Evolutionary conservation across 768 basidiomycete species (phyloP).

Genomic region (Trametes cubensis): DNA sequence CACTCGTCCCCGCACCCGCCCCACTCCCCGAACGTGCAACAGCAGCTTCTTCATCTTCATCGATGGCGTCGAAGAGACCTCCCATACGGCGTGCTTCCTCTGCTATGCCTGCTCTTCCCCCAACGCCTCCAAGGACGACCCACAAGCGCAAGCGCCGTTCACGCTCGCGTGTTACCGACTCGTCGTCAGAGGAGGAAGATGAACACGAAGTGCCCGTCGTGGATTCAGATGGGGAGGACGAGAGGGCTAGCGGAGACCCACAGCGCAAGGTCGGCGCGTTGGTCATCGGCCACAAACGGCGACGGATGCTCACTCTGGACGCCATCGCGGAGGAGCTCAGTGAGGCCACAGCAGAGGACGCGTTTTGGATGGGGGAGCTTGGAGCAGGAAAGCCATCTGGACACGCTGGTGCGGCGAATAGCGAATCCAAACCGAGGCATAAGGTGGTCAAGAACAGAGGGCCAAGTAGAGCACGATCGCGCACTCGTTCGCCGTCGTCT

Average conservation of each 20-base stretch:
- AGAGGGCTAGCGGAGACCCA: not conserved
- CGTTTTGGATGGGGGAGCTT: slow-evolving; percentile 32
- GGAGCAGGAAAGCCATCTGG: not conserved
- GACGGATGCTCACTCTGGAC: slow-evolving; percentile 29
- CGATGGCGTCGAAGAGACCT: slow-evolving; percentile 16
- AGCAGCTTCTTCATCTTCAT: slow-evolving; percentile 6
- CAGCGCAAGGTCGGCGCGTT: slow-evolving; percentile 37
- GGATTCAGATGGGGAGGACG: slow-evolving; percentile 38
- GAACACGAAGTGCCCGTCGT: slow-evolving; percentile 21
- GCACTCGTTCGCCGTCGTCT: slow-evolving; percentile 34
- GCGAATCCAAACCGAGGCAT: slow-evolving; percentile 3
- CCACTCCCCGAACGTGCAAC: slow-evolving; percentile 1
- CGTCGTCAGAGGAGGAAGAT: slow-evolving; percentile 38
- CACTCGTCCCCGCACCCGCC: slow-evolving; percentile 8
- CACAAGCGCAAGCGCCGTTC: slow-evolving; percentile 29
- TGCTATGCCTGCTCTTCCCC: slow-evolving; percentile 16
- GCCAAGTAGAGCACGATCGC: slow-evolving; percentile 23
- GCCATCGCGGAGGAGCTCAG: slow-evolving; percentile 33
- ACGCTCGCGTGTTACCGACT: slow-evolving; percentile 48
- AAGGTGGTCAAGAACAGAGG: slow-evolving; percentile 20
- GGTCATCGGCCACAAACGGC: slow-evolving; percentile 32
- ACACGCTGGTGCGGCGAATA: not conserved
- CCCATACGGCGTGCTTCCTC: slow-evolving; percentile 20
- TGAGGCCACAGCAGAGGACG: slow-evolving; percentile 32
- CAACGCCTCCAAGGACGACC: slow-evolving; percentile 26